phyloP scores from a whole-genome alignment of 208 protist genomes.

The Leishmania lainsoni region DNA sequence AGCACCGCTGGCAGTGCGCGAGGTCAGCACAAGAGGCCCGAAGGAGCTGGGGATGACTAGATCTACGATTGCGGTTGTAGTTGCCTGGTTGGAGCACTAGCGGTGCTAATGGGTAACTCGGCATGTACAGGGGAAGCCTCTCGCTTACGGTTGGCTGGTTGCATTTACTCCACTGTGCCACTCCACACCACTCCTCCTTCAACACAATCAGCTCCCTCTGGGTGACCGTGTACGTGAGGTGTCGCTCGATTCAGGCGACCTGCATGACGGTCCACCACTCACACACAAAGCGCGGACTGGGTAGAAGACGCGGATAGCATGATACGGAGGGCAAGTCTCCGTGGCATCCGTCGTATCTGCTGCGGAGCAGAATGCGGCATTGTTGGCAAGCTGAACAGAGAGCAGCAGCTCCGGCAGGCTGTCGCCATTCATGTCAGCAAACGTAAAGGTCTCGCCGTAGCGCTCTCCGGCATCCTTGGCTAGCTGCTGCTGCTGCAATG shows the following conservation, averaged over 20 bases:
- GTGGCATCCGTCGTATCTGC: conserved; percentile 5
- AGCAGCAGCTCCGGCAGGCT: conserved; percentile 56
- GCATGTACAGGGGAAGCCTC: conserved; percentile 28
- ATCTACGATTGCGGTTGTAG: conserved; percentile 70
- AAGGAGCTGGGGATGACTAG: conserved; percentile 63
- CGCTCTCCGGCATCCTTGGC: not conserved
- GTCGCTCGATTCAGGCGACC: not conserved
- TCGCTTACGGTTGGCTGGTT: not conserved
- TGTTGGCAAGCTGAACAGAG: conserved; percentile 34
- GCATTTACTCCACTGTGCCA: not conserved
- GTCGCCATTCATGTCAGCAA: conserved; percentile 60
- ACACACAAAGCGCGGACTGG: conserved; percentile 11
- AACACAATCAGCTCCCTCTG: conserved; percentile 23
- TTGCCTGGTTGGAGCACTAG: conserved; percentile 59
- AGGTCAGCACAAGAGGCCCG: conserved; percentile 58
- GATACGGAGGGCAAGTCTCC: conserved; percentile 20
- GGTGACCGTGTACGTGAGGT: conserved; percentile 17
- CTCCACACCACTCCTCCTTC: conserved; percentile 22
- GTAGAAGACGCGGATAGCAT: conserved; percentile 29
- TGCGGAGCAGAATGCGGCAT: conserved; percentile 5
- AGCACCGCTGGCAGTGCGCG: conserved; percentile 6
- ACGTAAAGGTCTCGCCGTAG: conserved; percentile 39
- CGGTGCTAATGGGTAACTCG: conserved; percentile 30
- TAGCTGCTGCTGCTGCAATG: conserved; percentile 17
- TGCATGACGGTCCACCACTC: conserved; percentile 11